Base-by-base conservation (phyloP, 2,329 filamentous ascomycete genomes). In the Fusarium nisikadoi region DNA sequence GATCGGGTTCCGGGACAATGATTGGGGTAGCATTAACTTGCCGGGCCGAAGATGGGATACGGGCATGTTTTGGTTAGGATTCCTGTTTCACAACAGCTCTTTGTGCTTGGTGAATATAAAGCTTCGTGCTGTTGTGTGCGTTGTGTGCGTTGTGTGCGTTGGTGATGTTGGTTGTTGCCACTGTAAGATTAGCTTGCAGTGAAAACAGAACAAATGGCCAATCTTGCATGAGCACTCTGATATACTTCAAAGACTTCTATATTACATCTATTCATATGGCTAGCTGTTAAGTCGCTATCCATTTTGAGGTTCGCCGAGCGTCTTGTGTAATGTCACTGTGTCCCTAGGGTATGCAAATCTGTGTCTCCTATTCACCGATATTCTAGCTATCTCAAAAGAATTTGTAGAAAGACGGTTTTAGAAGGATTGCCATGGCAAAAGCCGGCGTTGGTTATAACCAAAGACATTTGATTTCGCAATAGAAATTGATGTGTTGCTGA, bases 11-110 rank as follows among this genome's bases (percentile, higher is more conserved):
- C 53, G 56, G 63, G 57, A 57, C 55, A 52, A 60, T 60, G 64
- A 38, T 57, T 60, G 64, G 42, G 53, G 55, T 68, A 68, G 31
- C 36, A 62, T 54, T 33, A 49, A 62, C 56, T 72, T 62, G 42
- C 68, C 68, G 68, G 73, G 65, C 71, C 64, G 53, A 66, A 50
- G 49, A 62, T 43, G 47, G 68, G 39, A 29, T 62, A 42, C 59
- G 52, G 50, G 25, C 38, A 47, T 68, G 33, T 46, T 65, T 49
- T 33, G 42, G 38, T 8, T 46, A 23, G 43, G n/a, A 42, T 57
- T 39, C 17, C 41, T n/a, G 65, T 69, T 50, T 35, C 50, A 69
- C 65, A 10, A 36, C 29, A 58, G 29, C 29, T 16, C 17, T 52
- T 64, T 52, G 65, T 45, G 50, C 25, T 57, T 23, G 31, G 49